Base-by-base conservation (phyloP, 495 filamentous ascomycete species). In the Sporormia fimetaria region DNA sequence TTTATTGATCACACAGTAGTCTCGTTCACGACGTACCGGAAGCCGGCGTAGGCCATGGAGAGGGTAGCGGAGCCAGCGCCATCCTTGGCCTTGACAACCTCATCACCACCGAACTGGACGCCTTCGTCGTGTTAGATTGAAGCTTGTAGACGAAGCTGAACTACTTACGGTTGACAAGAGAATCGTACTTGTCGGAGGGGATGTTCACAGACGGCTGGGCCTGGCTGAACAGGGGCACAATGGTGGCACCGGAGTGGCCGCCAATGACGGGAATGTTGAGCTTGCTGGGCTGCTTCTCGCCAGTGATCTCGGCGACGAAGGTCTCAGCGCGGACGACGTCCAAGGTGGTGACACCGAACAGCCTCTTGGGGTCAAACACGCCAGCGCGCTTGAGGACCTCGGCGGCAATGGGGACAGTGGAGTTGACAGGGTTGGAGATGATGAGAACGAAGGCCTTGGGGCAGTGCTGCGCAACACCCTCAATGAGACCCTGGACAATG, bases 371-470 rank as follows among this genome's bases (percentile, higher is more conserved):
- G 68, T 98, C 78, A 69, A 95, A 96, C 53, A 93, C 85, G 45
- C 79, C 78, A 62, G 87, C 83, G 44, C 70, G 70, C 75, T 94
- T 96, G 61, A 98, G 77, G 38, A 93, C 76, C 69, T 98, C 90
- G 37, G 90, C 90, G 30, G 92, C 84, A 61, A 98, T 94, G 35
- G 92, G 90, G 42, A 98, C 92, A 24, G 92, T 98, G 16, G 83
- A 92, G 81, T 98, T 98, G 64, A 98, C 90, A 23, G 90, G 90
- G 73, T 98, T 98, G 48, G 90, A 96, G 65, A 98, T 98, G 69
- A 98, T 76, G 33, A 96, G 75, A 59, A 87, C 74, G 65, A 79
- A 95, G 25, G 90, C 90, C 55, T 93, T 88, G 52, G 90, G 90
- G 59, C 75, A 75, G 54, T 76, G 71, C 59, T 95, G 78, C 44